These are phyloP conservation scores for Ceratocystis harringtonii DNA, from an alignment of 2,329 filamentous ascomycete species.

Conservation along the genomic window DNA sequence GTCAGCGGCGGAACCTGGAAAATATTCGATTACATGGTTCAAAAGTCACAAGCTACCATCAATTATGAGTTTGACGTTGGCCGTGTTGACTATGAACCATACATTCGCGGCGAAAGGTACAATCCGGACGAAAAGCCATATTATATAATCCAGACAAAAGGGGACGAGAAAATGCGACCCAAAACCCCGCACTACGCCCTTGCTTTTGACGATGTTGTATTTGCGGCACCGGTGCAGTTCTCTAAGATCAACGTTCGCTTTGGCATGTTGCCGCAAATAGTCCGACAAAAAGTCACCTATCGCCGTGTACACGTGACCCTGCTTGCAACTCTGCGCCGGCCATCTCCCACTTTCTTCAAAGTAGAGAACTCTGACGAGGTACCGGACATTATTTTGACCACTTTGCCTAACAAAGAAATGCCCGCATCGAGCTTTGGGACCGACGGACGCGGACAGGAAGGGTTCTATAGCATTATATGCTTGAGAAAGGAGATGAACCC, in stretches of 20 bases:
- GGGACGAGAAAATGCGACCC: too few relatives aligned
- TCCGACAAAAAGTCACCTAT: slow-evolving; percentile 64
- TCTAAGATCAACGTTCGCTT: slow-evolving; percentile 50
- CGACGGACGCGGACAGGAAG: slow-evolving; percentile 52
- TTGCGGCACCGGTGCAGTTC: slow-evolving; percentile 75
- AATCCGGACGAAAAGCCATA: not conserved
- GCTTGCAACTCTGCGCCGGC: slow-evolving; percentile 60
- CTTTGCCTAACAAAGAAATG: slow-evolving; percentile 48
- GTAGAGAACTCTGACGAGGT: slow-evolving; percentile 41
- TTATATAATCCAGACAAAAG: not conserved
- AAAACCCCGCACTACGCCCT: slow-evolving; percentile 17
- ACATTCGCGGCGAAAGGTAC: not conserved
- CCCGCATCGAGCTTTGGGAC: slow-evolving; percentile 30
- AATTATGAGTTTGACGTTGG: slow-evolving; percentile 53
- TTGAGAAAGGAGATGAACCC: slow-evolving; percentile 51
- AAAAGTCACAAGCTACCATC: slow-evolving; percentile 44
- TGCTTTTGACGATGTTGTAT: slow-evolving; percentile 62
- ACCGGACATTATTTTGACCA: slow-evolving; percentile 70
- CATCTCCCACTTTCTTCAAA: slow-evolving; percentile 60
- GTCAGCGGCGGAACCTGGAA: slow-evolving; percentile 82
- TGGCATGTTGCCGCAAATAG: slow-evolving; percentile 50
- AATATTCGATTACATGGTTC: slow-evolving; percentile 76
- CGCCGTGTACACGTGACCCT: slow-evolving; percentile 78
- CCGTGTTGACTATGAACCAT: slow-evolving; percentile 29
- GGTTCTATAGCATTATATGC: slow-evolving; percentile 77